Percentiles rank a stretch among this genome's conserved stretches.
Evolutionary conservation across 805 yeast genomes (phyloP).

Genomic region (Crinitomyces ghanaensis): DNA sequence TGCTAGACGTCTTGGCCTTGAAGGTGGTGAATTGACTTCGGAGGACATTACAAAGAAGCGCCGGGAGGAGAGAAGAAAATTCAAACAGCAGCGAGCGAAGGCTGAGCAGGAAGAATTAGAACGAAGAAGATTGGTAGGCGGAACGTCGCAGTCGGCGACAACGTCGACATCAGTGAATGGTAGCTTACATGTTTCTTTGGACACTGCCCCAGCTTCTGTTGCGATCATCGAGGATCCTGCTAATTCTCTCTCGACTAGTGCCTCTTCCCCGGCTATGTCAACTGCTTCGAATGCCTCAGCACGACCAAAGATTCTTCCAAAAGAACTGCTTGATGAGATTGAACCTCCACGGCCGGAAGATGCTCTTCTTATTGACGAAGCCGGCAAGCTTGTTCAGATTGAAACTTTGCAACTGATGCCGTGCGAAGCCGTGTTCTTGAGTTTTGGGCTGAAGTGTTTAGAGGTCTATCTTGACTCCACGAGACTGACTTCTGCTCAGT

Average conservation of each 20-base stretch:
- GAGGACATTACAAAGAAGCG: conserved; percentile 73
- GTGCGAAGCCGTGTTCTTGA: conserved; percentile 61
- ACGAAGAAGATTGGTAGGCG: conserved; percentile 28
- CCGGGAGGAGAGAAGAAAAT: conserved; percentile 57
- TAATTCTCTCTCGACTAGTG: background rate
- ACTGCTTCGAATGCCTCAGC: conserved; percentile 1
- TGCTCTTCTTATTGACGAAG: conserved; percentile 20
- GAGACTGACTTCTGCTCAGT: conserved; percentile 21
- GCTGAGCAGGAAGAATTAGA: conserved; percentile 42
- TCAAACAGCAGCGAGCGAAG: conserved; percentile 56
- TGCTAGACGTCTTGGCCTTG: conserved; percentile 39
- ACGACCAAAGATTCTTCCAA: background rate
- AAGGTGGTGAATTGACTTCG: conserved; percentile 29
- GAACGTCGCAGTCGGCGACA: no score
- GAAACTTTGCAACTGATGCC: conserved; percentile 58
- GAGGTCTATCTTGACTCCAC: conserved; percentile 23
- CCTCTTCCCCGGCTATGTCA: background rate
- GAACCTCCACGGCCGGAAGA: conserved; percentile 29
- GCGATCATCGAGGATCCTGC: no score
- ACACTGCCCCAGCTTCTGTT: no score
- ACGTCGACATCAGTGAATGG: no score
- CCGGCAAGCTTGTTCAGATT: conserved; percentile 20
- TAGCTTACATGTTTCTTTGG: no score
- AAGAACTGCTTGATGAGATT: background rate
- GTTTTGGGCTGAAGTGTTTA: conserved; percentile 43